Evolutionary conservation across 148 eudicot genomes (phyloP), one percentile per base, ranked within the genome.

Genomic region (Arbutus unedo): DNA sequence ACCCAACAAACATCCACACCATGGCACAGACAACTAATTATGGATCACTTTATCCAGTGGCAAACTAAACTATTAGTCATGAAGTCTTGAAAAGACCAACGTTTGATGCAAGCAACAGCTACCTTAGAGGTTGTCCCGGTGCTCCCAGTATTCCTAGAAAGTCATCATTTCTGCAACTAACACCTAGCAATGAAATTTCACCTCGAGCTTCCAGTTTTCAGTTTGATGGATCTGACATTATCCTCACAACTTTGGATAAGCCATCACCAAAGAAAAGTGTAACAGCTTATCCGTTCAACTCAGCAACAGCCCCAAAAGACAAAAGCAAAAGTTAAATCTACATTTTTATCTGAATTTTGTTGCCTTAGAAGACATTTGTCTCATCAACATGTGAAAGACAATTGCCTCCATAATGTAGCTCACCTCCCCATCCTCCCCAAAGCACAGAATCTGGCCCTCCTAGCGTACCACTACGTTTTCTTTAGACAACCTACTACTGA

Each of bases 1-100:
- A 60, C 66, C 66, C n/a, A 60, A 23, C 66, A 60, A 60, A 60
- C 66, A n/a, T 60, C 66, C 66, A 60, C 66, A 60, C 25, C 10
- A 60, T n/a, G 19, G 66, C 66, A 55, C 59, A 55, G 59, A 55
- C 59, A 18, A 55, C 59, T 11, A 54, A 54, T 54, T 10, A 54
- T 54, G 57, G 57, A 54, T 54, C 57, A 11, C 38, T 54, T 54
- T 54, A 54, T 55, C 15, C n/a, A 55, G 59, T 55, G 59, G 59
- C 59, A 3, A 55, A 55, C 59, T 55, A 55, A 55, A 14, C 59
- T 14, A 16, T 55, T 19, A 14, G 19, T 55, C 59, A 3, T 14
- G 16, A 55, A 55, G 59, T 54, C 57, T 54, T 14, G 57, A 15
- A 54, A 54, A 14, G 1, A 31, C 38, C 57, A 15, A 54, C 5